Percentiles rank a stretch among this genome's conserved stretches.
These are phyloP conservation scores for Erodium texanum DNA, from an alignment of 441 rosid genomes.

Conservation along the genomic window DNA sequence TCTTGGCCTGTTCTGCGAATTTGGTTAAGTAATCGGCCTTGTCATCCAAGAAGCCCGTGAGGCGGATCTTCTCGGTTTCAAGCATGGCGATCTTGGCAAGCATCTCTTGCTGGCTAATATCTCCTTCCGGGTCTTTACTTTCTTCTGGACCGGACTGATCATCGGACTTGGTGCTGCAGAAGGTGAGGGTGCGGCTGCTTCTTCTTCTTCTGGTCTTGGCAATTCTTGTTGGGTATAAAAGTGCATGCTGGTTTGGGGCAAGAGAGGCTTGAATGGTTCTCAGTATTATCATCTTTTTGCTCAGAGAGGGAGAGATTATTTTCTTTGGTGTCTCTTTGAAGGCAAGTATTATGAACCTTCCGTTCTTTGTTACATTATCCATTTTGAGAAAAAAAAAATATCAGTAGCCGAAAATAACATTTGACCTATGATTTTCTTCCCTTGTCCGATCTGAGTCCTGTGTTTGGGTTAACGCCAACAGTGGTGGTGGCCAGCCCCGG, in stretches of 20 bases:
- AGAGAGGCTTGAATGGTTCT: constrained; percentile 43
- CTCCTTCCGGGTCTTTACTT: constrained; percentile 48
- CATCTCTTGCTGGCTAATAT: constrained; percentile 63
- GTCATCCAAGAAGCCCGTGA: constrained; percentile 72
- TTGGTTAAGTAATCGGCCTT: constrained; percentile 63
- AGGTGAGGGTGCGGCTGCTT: constrained; percentile 19
- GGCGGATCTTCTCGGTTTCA: constrained; percentile 71
- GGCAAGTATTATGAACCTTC: not conserved
- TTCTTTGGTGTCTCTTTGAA: not conserved
- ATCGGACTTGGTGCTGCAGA: constrained; percentile 45
- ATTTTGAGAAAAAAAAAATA: not conserved
- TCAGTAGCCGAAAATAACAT: not conserved
- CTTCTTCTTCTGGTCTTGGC: constrained; percentile 17
- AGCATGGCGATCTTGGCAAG: constrained; percentile 82
- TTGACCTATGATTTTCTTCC: no score
- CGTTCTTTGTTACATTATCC: constrained; percentile 2
- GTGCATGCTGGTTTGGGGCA: constrained; percentile 28
- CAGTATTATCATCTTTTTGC: constrained; percentile 46
- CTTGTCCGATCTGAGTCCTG: no score
- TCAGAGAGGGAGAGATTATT: not conserved
- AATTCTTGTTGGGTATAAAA: constrained; percentile 31
- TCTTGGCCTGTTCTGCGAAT: constrained; percentile 76
- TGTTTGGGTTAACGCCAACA: no score
- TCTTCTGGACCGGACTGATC: constrained; percentile 33
- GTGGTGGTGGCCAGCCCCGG: no score